A percentile compares a stretch with the other conserved stretches of the same genome.
Evolutionary conservation across 2,329 filamentous ascomycete species (phyloP).

Genomic region (Botrytis fabae): DNA sequence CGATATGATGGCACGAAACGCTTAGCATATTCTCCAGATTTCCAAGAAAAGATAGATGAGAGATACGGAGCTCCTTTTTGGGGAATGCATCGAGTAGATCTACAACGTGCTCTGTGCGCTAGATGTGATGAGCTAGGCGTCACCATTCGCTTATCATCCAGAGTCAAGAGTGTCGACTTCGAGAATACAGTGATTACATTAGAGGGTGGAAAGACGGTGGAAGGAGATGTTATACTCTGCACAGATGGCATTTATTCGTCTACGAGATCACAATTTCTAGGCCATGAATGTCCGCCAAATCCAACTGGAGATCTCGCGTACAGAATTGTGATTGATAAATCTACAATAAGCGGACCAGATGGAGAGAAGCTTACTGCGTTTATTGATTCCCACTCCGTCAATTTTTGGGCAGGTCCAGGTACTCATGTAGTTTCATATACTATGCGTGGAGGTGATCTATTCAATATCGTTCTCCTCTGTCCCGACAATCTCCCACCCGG

Average conservation of each 20-base stretch:
- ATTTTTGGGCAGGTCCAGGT: conserved; percentile 50
- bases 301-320: conserved; percentile 67
- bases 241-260: conserved; percentile 66
- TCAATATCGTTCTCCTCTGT: conserved; percentile 65
- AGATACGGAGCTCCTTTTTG: conserved; percentile 43
- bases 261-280: conserved; percentile 52
- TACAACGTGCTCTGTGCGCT: conserved; percentile 47
- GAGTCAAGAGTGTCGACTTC: conserved; percentile 40
- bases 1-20: conserved; percentile 51
- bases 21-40: conserved; percentile 34
- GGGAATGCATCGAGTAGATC: conserved; percentile 51
- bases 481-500: conserved; percentile 61
- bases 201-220: conserved; percentile 39
- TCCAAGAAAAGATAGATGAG: conserved; percentile 33
- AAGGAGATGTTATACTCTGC: conserved; percentile 59
- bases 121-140: conserved; percentile 45
- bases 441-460: conserved; percentile 57
- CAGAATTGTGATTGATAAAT: conserved; percentile 56
- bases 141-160: conserved; percentile 43
- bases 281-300: conserved; percentile 49
- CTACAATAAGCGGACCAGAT: conserved; percentile 43
- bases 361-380: conserved; percentile 54
- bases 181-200: conserved; percentile 29
- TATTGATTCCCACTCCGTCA: conserved; percentile 45
- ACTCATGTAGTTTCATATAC: conserved; percentile 60